phyloP scores from a whole-genome alignment of 352 stramenopile genomes.

The Lagenidium sp. region DNA sequence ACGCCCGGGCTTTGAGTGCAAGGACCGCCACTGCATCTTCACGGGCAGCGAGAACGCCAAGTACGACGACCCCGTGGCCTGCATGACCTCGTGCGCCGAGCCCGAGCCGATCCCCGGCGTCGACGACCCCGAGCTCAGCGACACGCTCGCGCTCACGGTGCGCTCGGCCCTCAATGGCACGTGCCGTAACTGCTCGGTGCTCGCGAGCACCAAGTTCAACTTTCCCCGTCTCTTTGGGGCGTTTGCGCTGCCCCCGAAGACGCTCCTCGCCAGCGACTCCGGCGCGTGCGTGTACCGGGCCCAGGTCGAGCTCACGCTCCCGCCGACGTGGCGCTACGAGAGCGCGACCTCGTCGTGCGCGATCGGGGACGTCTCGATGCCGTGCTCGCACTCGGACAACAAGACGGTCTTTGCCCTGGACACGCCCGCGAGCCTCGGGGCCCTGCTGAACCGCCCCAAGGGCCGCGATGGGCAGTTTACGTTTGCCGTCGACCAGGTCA shows the following conservation, averaged over 20 bases:
- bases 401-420: slow-evolving; percentile 38
- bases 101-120: slow-evolving; percentile 33
- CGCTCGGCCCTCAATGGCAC: slow-evolving; percentile 54
- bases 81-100: slow-evolving; percentile 35
- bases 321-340: slow-evolving; percentile 50
- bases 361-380: slow-evolving; percentile 16
- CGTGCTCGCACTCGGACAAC: slow-evolving; percentile 45
- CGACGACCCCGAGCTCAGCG: slow-evolving; percentile 33
- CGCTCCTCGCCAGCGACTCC: slow-evolving; percentile 14
- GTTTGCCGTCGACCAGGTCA: slow-evolving; percentile 47
- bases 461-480: slow-evolving; percentile 28
- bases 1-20: slow-evolving; percentile 32
- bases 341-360: slow-evolving; percentile 24
- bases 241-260: slow-evolving; percentile 41
- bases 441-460: slow-evolving; percentile 22
- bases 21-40: slow-evolving; percentile 37
- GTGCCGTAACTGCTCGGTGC: slow-evolving; percentile 56
- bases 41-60: background rate
- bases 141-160: slow-evolving; percentile 34
- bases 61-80: slow-evolving; percentile 36
- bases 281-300: slow-evolving; percentile 53
- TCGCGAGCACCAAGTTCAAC: slow-evolving; percentile 47
- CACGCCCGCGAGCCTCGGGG: slow-evolving; percentile 16
- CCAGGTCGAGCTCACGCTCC: slow-evolving; percentile 36
- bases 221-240: slow-evolving; percentile 60